Percentiles rank a stretch among this genome's conserved stretches.
phyloP scores from a whole-genome alignment of 805 yeast species.

The Myxozyma neotropica region DNA sequence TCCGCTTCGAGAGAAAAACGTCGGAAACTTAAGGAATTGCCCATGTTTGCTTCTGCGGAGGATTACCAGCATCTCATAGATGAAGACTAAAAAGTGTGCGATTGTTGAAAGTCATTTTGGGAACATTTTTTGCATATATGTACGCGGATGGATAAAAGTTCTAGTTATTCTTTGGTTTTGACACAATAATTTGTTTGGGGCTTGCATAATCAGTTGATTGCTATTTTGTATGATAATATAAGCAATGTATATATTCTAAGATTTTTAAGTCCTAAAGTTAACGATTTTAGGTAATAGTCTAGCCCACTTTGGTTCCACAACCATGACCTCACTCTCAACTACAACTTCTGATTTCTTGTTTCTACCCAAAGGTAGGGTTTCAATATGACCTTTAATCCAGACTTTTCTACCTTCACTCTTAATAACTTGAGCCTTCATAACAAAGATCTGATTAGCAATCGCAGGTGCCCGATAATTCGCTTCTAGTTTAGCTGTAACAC shows the following conservation, averaged over 20 bases:
- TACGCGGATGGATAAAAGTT: background rate
- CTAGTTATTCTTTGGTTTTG: no score
- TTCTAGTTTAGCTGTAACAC: slow-evolving; percentile 81
- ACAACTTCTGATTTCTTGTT: slow-evolving; percentile 32
- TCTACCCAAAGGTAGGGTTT: slow-evolving; percentile 47
- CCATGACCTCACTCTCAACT: slow-evolving; percentile 42
- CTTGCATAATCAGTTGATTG: background rate
- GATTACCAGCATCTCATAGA: slow-evolving; percentile 77
- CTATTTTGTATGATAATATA: background rate
- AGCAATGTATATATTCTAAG: slow-evolving; percentile 8
- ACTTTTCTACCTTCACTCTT: slow-evolving; percentile 80
- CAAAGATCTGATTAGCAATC: slow-evolving; percentile 62
- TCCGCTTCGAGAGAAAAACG: slow-evolving; percentile 38
- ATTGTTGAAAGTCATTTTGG: no score
- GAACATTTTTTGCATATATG: background rate
- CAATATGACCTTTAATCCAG: slow-evolving; percentile 67
- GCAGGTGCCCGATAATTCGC: slow-evolving; percentile 63
- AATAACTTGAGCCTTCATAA: slow-evolving; percentile 66
- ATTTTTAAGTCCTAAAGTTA: background rate
- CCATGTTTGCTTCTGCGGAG: slow-evolving; percentile 85
- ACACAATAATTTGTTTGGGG: background rate
- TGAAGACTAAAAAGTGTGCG: slow-evolving; percentile 51
- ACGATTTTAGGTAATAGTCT: slow-evolving; percentile 33
- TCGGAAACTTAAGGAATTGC: slow-evolving; percentile 63
- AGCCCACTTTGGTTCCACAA: slow-evolving; percentile 48